Evolutionary conservation across 2,329 filamentous ascomycete species (phyloP).

Genomic region (Colletotrichum eremochloae): DNA sequence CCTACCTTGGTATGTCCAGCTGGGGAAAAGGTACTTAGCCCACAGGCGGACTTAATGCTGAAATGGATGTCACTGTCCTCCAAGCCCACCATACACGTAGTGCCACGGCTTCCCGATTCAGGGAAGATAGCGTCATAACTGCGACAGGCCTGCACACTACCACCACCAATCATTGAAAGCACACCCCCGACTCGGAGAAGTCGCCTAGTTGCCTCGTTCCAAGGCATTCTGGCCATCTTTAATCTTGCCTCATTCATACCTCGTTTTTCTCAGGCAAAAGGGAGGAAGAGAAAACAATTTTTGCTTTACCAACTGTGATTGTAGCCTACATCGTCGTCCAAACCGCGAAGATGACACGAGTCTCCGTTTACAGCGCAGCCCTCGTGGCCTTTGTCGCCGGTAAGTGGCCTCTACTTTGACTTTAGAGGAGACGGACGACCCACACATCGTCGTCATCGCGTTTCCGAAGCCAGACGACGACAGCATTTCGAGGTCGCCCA

Average conservation of each 20-base stretch:
- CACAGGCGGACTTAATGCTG: background rate
- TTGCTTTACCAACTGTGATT: background rate
- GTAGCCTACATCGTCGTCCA: background rate
- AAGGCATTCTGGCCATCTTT: conserved; percentile 16
- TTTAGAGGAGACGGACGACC: conserved; percentile 17
- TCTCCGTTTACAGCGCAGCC: conserved; percentile 58
- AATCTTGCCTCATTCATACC: conserved; percentile 17
- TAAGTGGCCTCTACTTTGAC: conserved; percentile 49
- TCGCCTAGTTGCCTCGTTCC: conserved; percentile 18
- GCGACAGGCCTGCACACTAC: conserved; percentile 29
- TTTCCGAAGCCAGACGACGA: conserved; percentile 5
- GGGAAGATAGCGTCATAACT: conserved; percentile 42
- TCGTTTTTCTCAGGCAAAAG: conserved; percentile 27
- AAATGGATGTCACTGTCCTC: background rate
- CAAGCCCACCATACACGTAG: conserved; percentile 14
- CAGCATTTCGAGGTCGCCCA: conserved; percentile 4
- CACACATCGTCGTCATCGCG: conserved; percentile 40
- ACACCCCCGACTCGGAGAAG: conserved; percentile 5
- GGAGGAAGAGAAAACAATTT: conserved; percentile 13
- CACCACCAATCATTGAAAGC: conserved; percentile 35
- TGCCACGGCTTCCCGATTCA: conserved; percentile 26
- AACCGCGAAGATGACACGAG: conserved; percentile 56
- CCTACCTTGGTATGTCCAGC: background rate
- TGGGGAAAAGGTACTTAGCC: background rate
- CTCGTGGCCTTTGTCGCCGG: conserved; percentile 59